Base-by-base conservation (phyloP, 345 rosid genomes). In the Bruguiera parviflora region DNA sequence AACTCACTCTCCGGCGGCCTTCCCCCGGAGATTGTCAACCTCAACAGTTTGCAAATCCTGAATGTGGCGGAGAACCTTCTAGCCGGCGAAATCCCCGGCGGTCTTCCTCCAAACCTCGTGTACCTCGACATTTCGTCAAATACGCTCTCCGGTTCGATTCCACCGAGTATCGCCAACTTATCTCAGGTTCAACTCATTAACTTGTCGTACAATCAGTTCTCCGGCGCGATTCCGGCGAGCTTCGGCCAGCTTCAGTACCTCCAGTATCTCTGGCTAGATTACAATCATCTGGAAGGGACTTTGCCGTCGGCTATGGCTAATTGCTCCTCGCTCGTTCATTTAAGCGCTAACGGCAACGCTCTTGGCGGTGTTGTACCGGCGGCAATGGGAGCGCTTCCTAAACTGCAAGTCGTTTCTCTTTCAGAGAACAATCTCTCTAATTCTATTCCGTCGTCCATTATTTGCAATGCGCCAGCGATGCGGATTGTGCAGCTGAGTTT, bases 1-100 rank as follows among this genome's bases (percentile, higher is more conserved):
- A 95, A 95, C 89, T 88, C 92, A 20, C 80, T 92, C 81, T 82
- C 93, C 81, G 99, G 97, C n/a, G 70, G 65, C 22, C 79, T 95
- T 6, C 96, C 99, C 1, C 62, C 61, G 52, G 86, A 69, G 58
- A 63, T 95, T 72, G 71, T 68, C 52, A 91, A 89, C 64, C 88
- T 91, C 55, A 83, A 92, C 0, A 31, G 76, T 8, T 90, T 95
- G 46, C 83, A 81, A 46, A 78, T 85, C 21, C 74, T 95, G 29
- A 87, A 85, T 57, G 82, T 89, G 15, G 86, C 99, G 11, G 81
- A 85, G 28, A 95, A 95, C 80, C 73, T 72, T 56, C 87, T 92
- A 67, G 85, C 93, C 46, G 97, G 99, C 8, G 84, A 81, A 71
- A 78, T 92, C 76, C 43, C 87, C 2, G 73, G 32, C 7, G 73